These are phyloP conservation scores for Buddleja alternifolia DNA, from an alignment of 257 asterid genomes.

Conservation along the genomic window DNA sequence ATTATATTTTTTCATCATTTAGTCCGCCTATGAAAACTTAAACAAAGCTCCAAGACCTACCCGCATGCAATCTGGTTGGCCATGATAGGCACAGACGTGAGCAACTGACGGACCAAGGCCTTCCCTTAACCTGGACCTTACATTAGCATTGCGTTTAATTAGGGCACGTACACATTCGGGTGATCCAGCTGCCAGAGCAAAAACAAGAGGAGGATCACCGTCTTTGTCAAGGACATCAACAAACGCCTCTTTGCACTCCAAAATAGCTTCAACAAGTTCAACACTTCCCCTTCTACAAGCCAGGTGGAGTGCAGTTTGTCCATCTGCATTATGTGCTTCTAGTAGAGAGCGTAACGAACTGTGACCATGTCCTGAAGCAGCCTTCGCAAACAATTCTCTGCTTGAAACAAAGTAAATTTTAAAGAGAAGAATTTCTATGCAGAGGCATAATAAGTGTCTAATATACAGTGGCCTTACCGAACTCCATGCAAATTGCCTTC, in stretches of 20 bases:
- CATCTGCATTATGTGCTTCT: constrained; percentile 92
- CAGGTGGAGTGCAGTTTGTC: constrained; percentile 97
- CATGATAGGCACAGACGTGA: constrained; percentile 99
- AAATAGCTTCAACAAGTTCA: constrained; percentile 85
- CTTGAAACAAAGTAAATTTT: constrained; percentile 29
- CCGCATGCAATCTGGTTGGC: constrained; percentile 99
- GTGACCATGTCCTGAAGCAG: constrained; percentile 49
- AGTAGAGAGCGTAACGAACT: constrained; percentile 54
- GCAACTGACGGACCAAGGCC: constrained; percentile 99
- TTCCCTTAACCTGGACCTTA: constrained; percentile 87
- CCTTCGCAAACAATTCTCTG: constrained; percentile 78
- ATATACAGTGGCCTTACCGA: constrained; percentile 59
- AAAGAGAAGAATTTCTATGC: constrained; percentile 19
- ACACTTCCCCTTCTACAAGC: constrained; percentile 96
- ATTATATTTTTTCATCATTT: constrained; percentile 8
- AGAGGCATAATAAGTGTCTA: constrained; percentile 17
- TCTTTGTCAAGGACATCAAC: constrained; percentile 94
- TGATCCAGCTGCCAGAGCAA: constrained; percentile 99
- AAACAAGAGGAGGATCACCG: constrained; percentile 98
- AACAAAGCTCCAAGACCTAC: constrained; percentile 51
- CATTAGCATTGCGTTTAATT: constrained; percentile 80
- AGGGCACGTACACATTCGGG: constrained; percentile 95
- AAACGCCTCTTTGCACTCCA: constrained; percentile 77
- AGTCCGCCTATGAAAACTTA: constrained; percentile 14
- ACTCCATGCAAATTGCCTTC: constrained; percentile 82